phyloP scores from a whole-genome alignment of 225 moss, liverwort and hornwort species.

The Rhytidiadelphus loreus region DNA sequence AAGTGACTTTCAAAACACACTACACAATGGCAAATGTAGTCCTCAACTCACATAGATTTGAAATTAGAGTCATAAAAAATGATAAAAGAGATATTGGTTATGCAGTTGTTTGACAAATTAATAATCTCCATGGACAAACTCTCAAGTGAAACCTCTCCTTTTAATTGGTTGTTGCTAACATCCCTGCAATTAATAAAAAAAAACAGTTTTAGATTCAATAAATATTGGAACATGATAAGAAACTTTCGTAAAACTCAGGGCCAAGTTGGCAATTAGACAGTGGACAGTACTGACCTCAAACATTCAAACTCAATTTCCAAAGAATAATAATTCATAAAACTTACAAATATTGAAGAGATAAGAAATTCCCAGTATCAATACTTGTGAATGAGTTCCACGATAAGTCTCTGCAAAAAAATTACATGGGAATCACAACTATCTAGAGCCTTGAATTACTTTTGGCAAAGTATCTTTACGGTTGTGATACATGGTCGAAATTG shows the following conservation, averaged over 20 bases:
- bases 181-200: not conserved
- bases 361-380: fast-evolving
- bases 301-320: not conserved
- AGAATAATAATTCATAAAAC: not conserved
- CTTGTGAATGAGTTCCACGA: not conserved
- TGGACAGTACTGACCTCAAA: not conserved
- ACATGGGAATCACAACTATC: not conserved
- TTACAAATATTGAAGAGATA: fast-evolving
- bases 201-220: not conserved
- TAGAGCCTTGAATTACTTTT: not conserved
- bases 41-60: not conserved
- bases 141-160: not conserved
- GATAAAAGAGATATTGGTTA: not conserved
- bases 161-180: not conserved
- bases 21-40: not conserved
- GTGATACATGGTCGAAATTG: not conserved
- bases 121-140: fast-evolving
- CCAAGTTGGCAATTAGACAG: not conserved
- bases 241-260: not conserved
- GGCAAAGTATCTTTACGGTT: not conserved
- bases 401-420: not conserved
- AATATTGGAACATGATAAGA: not conserved
- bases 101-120: not conserved
- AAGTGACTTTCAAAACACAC: not conserved
- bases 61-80: too few species aligned